phyloP scores from a whole-genome alignment of 345 rosid species.

The Kandelia obovata region DNA sequence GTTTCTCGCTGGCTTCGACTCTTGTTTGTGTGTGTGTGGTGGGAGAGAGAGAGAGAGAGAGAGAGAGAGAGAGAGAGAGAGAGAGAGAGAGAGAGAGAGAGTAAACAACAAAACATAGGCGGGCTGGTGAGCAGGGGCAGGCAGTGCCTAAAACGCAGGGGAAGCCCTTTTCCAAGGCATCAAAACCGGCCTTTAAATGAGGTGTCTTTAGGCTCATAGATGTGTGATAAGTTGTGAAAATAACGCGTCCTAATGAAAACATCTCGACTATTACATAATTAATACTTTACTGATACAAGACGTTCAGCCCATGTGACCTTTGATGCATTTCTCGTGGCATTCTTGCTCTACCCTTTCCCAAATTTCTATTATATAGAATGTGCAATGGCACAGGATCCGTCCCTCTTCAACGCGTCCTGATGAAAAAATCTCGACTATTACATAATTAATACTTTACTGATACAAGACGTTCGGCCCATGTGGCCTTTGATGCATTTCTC shows the following conservation, averaged over 20 bases:
- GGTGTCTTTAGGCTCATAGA: constrained; percentile 19
- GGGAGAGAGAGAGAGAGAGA: neutral
- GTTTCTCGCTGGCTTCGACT: no score
- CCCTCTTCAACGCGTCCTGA: constrained; percentile 33
- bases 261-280: constrained; percentile 3
- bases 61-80: neutral
- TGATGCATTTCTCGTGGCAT: constrained; percentile 51
- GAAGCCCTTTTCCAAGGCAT: constrained; percentile 58
- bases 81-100: neutral
- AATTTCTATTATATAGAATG: constrained; percentile 21
- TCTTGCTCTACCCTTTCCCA: constrained; percentile 19
- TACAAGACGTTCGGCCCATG: constrained; percentile 69
- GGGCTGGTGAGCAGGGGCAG: constrained; percentile 17
- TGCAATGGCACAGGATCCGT: no score
- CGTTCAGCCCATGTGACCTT: constrained; percentile 83
- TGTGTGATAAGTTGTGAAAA: constrained; percentile 7
- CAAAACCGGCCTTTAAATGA: constrained; percentile 61
- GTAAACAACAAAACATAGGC: constrained; percentile 18
- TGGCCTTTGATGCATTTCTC: constrained; percentile 63
- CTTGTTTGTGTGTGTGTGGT: neutral
- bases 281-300: constrained; percentile 39
- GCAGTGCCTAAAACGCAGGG: constrained; percentile 54
- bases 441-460: constrained; percentile 30
- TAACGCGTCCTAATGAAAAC: constrained; percentile 25
- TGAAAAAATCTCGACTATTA: constrained; percentile 8